phyloP scores from a whole-genome alignment of 768 basidiomycete genomes.

The Tephrocybe sp. region DNA sequence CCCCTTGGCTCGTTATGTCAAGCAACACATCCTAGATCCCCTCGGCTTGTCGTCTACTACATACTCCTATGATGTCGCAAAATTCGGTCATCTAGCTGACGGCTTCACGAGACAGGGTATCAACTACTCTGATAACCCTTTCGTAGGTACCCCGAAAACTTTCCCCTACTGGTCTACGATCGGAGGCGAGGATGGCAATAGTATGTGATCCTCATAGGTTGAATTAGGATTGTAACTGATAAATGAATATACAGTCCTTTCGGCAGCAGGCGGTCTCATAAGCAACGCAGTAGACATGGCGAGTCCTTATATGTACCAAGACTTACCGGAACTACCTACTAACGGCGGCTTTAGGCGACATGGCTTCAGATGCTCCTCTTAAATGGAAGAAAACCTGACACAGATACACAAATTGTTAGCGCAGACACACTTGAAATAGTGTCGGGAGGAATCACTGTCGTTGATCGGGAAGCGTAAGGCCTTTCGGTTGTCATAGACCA shows the following conservation, averaged over 20 bases:
- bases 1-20: constrained; percentile 28
- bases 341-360: neutral
- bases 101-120: constrained; percentile 20
- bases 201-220: constrained; percentile 20
- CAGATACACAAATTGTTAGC: constrained; percentile 24
- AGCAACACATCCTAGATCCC: constrained; percentile 27
- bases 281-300: constrained; percentile 26
- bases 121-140: constrained; percentile 10
- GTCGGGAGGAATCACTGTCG: no score
- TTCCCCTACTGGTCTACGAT: constrained; percentile 20
- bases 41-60: constrained; percentile 29
- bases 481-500: no score
- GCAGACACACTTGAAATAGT: constrained; percentile 20
- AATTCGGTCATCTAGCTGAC: constrained; percentile 26
- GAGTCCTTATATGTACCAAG: neutral
- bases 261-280: constrained; percentile 30
- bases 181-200: constrained; percentile 24
- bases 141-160: constrained; percentile 9
- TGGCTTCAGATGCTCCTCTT: constrained; percentile 21
- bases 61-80: constrained; percentile 27
- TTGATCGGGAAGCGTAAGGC: no score
- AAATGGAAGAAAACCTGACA: constrained; percentile 23
- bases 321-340: neutral
- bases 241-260: constrained; percentile 21
- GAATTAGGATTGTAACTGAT: neutral